phyloP scores from a whole-genome alignment of 2,329 filamentous ascomycete species.

The Davidsoniella australis region DNA sequence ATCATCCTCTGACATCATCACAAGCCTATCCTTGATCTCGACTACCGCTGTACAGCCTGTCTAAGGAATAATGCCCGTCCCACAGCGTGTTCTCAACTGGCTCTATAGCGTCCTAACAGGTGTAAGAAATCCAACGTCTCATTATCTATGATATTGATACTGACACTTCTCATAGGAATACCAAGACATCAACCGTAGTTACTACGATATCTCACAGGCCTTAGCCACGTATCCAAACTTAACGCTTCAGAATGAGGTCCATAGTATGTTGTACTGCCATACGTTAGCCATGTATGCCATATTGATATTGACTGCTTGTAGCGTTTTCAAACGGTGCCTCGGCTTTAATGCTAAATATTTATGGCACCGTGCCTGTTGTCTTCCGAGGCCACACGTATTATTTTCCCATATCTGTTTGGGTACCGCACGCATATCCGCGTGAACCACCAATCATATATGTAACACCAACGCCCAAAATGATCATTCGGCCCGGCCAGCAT shows the following conservation, averaged over 20 bases:
- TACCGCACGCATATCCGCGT: slow-evolving; percentile 76
- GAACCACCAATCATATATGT: slow-evolving; percentile 81
- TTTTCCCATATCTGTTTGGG: slow-evolving; percentile 84
- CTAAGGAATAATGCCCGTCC: slow-evolving; percentile 42
- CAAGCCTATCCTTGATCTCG: no score
- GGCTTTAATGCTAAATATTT: slow-evolving; percentile 69
- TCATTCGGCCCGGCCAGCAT: slow-evolving; percentile 81
- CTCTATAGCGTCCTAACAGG: slow-evolving; percentile 79
- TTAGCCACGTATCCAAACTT: slow-evolving; percentile 67
- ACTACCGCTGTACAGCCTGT: no score
- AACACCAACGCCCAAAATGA: slow-evolving; percentile 73
- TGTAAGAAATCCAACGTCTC: slow-evolving; percentile 26
- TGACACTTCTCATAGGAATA: slow-evolving; percentile 50
- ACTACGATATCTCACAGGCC: slow-evolving; percentile 74
- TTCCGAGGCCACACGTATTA: slow-evolving; percentile 82
- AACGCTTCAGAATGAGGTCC: slow-evolving; percentile 77
- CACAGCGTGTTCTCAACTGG: slow-evolving; percentile 86
- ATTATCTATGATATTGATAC: background rate
- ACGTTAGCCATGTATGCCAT: background rate
- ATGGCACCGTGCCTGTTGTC: slow-evolving; percentile 74
- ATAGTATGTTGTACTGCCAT: slow-evolving; percentile 44
- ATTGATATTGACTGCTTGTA: slow-evolving; percentile 24
- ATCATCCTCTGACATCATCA: no score
- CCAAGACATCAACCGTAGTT: slow-evolving; percentile 78
- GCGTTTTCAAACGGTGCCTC: slow-evolving; percentile 80